phyloP scores from a whole-genome alignment of 139 green algal species.

The Pleodorina starrii region DNA sequence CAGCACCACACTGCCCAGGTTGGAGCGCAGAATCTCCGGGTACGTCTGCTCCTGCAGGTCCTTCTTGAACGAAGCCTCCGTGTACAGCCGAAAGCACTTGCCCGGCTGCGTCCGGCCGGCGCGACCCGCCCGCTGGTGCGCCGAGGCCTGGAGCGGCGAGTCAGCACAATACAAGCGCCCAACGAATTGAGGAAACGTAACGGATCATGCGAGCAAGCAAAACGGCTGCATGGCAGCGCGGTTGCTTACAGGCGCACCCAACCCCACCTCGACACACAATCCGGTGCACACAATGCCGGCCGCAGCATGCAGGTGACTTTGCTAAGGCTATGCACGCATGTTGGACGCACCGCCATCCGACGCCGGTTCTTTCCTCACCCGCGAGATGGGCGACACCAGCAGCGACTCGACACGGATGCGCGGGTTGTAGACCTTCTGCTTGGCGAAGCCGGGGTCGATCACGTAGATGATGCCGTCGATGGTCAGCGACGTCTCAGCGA shows the following conservation, averaged over 20 bases:
- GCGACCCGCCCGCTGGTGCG: constrained; percentile 96
- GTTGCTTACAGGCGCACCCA: neutral
- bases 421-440: constrained; percentile 99
- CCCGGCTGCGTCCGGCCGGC: constrained; percentile 96
- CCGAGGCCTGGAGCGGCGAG: constrained; percentile 72
- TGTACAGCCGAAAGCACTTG: constrained; percentile 99
- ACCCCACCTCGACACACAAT: neutral
- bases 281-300: neutral
- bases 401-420: constrained; percentile 96
- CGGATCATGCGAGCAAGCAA: too few relatives aligned
- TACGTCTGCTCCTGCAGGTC: constrained; percentile 99
- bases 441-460: constrained; percentile 96
- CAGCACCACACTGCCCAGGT: constrained; percentile 97
- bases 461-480: constrained; percentile 99
- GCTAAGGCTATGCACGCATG: too few relatives aligned
- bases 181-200: too few relatives aligned
- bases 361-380: too few relatives aligned
- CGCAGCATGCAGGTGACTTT: neutral
- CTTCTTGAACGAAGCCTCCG: constrained; percentile 93
- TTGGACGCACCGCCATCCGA: too few relatives aligned
- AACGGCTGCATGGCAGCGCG: neutral
- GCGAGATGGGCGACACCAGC: constrained; percentile 97
- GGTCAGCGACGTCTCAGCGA: constrained; percentile 98
- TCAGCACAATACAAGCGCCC: constrained; percentile 9
- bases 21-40: constrained; percentile 98